Evolutionary conservation across 192 early-diverging fungal species (phyloP).

Genomic region (Entrophospora sp.): DNA sequence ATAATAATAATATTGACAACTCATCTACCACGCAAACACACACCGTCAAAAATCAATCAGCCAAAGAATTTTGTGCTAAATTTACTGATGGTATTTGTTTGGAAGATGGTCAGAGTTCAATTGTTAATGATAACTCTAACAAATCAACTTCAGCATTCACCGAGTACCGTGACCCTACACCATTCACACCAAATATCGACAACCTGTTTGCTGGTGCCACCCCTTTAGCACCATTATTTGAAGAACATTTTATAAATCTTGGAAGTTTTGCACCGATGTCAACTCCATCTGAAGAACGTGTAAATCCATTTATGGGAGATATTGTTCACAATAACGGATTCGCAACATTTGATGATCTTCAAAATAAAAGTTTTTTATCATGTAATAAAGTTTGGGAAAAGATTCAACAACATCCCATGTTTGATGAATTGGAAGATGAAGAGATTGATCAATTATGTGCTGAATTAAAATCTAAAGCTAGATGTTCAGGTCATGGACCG

Average conservation of each 20-base stretch:
- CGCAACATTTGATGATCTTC: conserved; percentile 2
- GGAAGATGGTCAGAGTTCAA: not conserved
- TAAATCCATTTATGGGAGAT: not conserved
- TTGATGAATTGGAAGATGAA: conserved; percentile 47
- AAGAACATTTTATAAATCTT: conserved; percentile 12
- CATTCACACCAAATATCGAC: conserved; percentile 17
- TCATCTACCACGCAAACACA: not conserved
- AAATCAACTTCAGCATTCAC: not conserved
- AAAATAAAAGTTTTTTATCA: conserved; percentile 15
- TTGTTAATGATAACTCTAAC: not conserved
- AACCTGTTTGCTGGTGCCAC: not conserved
- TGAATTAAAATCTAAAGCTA: conserved; percentile 45
- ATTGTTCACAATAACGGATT: not conserved
- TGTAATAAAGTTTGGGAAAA: conserved; percentile 44
- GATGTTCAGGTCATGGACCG: conserved; percentile 49
- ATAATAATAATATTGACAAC: not conserved
- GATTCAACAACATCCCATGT: conserved; percentile 46
- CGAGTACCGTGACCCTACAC: conserved; percentile 17
- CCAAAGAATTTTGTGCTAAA: conserved; percentile 20
- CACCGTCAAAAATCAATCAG: conserved; percentile 9
- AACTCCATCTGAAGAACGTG: conserved; percentile 2
- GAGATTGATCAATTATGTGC: conserved; percentile 38
- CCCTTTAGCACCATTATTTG: conserved; percentile 13
- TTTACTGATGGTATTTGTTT: conserved; percentile 15
- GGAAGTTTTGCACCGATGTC: conserved; percentile 17